Conservation (phyloP, 306 rosid genomes). For the Prunus fruticosa region DNA sequence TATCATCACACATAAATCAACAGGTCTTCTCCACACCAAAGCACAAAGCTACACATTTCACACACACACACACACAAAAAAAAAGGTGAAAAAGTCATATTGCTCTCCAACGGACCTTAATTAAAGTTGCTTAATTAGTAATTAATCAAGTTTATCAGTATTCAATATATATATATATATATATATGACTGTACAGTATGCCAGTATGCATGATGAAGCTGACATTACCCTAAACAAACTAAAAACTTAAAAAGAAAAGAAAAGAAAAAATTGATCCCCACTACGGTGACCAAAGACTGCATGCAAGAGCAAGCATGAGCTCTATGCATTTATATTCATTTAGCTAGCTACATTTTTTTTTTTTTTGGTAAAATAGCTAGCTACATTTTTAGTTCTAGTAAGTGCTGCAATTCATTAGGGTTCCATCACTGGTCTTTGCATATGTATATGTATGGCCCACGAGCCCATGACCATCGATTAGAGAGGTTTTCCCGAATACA, state of each 20-base stretch:
- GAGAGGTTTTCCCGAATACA: too few relatives aligned
- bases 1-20: slow-evolving; percentile 27
- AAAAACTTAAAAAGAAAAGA: too few relatives aligned
- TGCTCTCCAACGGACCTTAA: neutral
- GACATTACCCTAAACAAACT: too few relatives aligned
- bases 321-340: neutral
- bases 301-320: neutral
- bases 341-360: neutral
- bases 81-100: neutral
- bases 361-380: too few relatives aligned
- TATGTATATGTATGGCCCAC: too few relatives aligned
- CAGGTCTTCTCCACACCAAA: slow-evolving; percentile 30
- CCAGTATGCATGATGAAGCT: too few relatives aligned
- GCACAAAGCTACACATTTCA: slow-evolving; percentile 2
- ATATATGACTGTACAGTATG: neutral
- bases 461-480: too few relatives aligned
- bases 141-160: neutral
- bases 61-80: neutral
- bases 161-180: neutral
- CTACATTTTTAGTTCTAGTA: too few relatives aligned
- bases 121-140: neutral
- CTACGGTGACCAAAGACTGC: slow-evolving; percentile 1
- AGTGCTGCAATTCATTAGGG: too few relatives aligned
- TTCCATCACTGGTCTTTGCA: too few relatives aligned
- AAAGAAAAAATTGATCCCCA: neutral